phyloP scores from a whole-genome alignment of 1,284 basidiomycete species.

The Sporisorium reilianum region DNA sequence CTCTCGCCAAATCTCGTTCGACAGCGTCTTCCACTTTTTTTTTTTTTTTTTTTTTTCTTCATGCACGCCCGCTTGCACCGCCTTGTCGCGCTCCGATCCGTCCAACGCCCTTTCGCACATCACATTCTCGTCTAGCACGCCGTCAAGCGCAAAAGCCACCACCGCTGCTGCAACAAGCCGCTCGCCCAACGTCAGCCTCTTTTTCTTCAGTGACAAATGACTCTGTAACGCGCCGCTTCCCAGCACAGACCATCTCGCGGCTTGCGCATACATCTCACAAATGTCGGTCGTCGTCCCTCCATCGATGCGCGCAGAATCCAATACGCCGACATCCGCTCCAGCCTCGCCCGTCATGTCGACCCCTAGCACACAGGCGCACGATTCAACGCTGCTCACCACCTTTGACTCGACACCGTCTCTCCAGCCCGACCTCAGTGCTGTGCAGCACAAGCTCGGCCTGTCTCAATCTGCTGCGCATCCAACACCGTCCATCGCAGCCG shows the following conservation, averaged over 20 bases:
- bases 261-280: background rate
- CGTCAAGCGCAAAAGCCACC: background rate
- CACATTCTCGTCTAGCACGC: background rate
- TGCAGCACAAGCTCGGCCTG: slow-evolving; percentile 15
- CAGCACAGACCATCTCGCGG: background rate
- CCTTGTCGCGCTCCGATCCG: background rate
- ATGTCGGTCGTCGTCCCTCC: slow-evolving; percentile 20
- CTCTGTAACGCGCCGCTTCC: background rate
- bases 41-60: too few relatives aligned
- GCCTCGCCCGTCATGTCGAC: slow-evolving; percentile 17
- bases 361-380: slow-evolving; percentile 13
- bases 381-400: slow-evolving; percentile 30
- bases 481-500: background rate
- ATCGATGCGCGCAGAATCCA: slow-evolving; percentile 5
- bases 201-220: background rate
- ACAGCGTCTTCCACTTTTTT: background rate
- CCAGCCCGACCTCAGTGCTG: background rate
- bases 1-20: background rate
- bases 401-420: slow-evolving; percentile 15
- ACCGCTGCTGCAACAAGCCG: background rate
- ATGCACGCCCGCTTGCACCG: slow-evolving; percentile 5
- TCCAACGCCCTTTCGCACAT: background rate
- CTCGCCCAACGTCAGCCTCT: too few relatives aligned
- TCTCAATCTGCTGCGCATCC: slow-evolving; percentile 8
- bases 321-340: slow-evolving; percentile 1